These are phyloP conservation scores for Epichloe aotearoae DNA, from an alignment of 2,329 filamentous ascomycete species.

Conservation along the genomic window DNA sequence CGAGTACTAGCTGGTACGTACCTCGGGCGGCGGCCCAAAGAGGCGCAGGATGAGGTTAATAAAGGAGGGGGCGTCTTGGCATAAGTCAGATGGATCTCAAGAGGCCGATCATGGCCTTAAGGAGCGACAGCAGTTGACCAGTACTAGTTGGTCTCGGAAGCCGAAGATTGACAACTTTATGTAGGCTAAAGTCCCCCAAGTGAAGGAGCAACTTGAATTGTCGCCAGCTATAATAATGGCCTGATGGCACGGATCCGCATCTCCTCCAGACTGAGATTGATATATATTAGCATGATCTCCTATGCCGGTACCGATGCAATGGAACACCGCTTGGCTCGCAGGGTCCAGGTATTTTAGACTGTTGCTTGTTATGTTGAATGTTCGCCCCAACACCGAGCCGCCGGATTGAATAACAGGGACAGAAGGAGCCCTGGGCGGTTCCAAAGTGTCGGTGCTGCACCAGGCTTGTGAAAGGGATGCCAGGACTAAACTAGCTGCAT, in stretches of 20 bases:
- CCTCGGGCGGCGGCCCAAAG: constrained; percentile 1
- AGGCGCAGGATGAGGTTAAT: not conserved
- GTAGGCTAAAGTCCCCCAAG: not conserved
- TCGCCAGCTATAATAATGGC: not conserved
- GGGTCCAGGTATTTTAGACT: not conserved
- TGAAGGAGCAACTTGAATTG: not conserved
- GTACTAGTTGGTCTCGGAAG: not conserved
- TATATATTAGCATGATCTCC: not conserved
- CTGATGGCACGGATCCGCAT: not conserved
- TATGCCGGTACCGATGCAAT: not conserved
- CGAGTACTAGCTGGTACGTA: not conserved
- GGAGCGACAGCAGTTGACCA: not conserved
- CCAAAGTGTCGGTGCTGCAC: not conserved
- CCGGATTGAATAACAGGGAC: not conserved
- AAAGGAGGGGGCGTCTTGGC: not conserved
- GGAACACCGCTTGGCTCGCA: not conserved
- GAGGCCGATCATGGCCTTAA: not conserved
- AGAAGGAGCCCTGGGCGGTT: not conserved
- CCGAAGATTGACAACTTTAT: not conserved
- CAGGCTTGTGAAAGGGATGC: not conserved
- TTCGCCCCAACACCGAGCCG: not conserved
- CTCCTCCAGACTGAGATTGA: not conserved
- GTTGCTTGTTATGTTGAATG: not conserved
- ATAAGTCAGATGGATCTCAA: not conserved
- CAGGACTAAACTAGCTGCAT: not conserved